A percentile compares a stretch with the other conserved stretches of the same genome.
Conservation (phyloP, 148 eudicot species). For the Cornus controversa region DNA sequence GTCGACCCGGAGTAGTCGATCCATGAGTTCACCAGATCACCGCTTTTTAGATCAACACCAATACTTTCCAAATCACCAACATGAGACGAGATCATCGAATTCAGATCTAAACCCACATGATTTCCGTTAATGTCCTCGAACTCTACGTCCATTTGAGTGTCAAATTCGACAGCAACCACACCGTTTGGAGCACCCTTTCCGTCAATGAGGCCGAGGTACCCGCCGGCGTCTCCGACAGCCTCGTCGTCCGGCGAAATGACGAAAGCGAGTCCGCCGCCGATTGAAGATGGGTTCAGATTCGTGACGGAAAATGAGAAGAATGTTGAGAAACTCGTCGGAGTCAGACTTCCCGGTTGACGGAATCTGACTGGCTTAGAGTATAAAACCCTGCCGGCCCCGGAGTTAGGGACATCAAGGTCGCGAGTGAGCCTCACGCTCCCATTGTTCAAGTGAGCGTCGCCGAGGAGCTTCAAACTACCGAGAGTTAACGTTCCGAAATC, state of each 20-base stretch:
- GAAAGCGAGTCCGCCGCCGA: constrained; percentile 85
- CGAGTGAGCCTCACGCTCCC: constrained; percentile 60
- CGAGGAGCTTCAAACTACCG: constrained; percentile 58
- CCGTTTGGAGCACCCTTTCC: constrained; percentile 26
- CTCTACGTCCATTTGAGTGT: constrained; percentile 77
- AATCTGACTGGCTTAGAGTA: constrained; percentile 53
- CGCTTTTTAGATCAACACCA: constrained; percentile 71
- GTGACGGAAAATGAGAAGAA: constrained; percentile 69
- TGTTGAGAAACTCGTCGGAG: constrained; percentile 53
- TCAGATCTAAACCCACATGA: constrained; percentile 81
- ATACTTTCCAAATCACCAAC: constrained; percentile 52
- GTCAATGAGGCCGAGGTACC: constrained; percentile 40
- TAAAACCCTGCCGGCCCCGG: constrained; percentile 65
- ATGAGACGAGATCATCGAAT: constrained; percentile 49
- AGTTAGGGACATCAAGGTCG: constrained; percentile 72
- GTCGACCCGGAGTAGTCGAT: constrained; percentile 64
- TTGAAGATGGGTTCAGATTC: constrained; percentile 69
- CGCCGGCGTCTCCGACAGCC: constrained; percentile 52
- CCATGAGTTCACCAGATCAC: constrained; percentile 74
- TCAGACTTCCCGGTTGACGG: constrained; percentile 24
- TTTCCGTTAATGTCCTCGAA: constrained; percentile 74
- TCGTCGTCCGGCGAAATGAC: constrained; percentile 51
- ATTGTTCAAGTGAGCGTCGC: constrained; percentile 78
- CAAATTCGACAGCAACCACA: constrained; percentile 80
- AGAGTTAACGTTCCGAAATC: constrained; percentile 71